Conservation (phyloP, 2,329 filamentous ascomycete genomes). For the Pyrenochaeta sp. region DNA sequence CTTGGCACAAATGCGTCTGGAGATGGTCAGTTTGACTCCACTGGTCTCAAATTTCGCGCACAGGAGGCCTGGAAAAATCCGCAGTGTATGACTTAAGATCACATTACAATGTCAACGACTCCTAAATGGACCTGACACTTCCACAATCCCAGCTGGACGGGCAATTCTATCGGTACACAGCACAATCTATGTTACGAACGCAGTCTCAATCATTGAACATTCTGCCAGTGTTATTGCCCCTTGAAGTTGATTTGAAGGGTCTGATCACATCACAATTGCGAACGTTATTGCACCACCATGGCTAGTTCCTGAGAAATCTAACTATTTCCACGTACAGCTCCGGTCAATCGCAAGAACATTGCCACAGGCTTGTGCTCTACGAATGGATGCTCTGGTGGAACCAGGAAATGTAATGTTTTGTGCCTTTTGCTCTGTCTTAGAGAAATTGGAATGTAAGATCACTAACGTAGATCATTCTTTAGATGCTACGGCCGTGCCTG, state of each 20-base stretch:
- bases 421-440: not conserved
- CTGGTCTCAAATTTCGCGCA: not conserved
- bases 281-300: not conserved
- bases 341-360: constrained; percentile 1
- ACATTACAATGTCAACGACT: not conserved
- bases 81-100: not conserved
- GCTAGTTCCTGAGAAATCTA: not conserved
- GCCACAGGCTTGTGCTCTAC: not conserved
- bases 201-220: not conserved
- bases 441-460: not conserved
- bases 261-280: not conserved
- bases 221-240: too few relatives aligned
- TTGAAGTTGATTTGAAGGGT: too few relatives aligned
- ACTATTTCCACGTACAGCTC: constrained; percentile 1
- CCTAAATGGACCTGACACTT: not conserved
- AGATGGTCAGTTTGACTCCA: too few relatives aligned
- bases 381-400: not conserved
- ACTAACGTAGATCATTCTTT: not conserved
- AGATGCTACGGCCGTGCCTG: not conserved
- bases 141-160: not conserved
- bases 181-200: not conserved
- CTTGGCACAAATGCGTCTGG: too few relatives aligned
- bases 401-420: not conserved
- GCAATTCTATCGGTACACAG: not conserved
- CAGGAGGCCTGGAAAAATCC: not conserved